These are phyloP conservation scores for Globisporangium cylindrosporum DNA, from an alignment of 352 stramenopile genomes.

Conservation along the genomic window DNA sequence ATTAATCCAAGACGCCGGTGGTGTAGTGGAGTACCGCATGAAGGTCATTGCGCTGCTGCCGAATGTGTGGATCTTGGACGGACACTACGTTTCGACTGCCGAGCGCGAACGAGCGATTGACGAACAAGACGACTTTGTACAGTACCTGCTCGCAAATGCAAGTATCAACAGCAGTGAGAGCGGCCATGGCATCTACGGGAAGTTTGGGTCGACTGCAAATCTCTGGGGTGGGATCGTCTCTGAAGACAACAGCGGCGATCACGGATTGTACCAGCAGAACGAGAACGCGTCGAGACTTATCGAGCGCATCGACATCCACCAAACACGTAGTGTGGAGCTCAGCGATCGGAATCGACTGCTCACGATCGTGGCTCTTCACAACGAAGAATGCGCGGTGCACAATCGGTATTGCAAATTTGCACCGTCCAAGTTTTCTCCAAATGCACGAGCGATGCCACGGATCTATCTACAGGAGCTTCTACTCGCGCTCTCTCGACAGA, in stretches of 20 bases:
- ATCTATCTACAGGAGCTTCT: constrained; percentile 30
- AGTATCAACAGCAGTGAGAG: background rate
- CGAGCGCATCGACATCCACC: constrained; percentile 16
- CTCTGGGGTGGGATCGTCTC: constrained; percentile 25
- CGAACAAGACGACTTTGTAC: constrained; percentile 34
- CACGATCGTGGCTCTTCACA: constrained; percentile 40
- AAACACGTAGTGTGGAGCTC: background rate
- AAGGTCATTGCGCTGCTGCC: constrained; percentile 49
- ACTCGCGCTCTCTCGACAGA: constrained; percentile 23
- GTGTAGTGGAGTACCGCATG: constrained; percentile 30
- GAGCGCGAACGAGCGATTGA: constrained; percentile 45
- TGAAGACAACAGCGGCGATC: background rate
- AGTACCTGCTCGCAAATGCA: constrained; percentile 18
- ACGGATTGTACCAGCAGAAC: constrained; percentile 11
- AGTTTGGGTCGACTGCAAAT: constrained; percentile 36
- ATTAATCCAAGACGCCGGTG: constrained; percentile 23
- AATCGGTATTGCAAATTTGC: constrained; percentile 49
- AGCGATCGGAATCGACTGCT: constrained; percentile 40
- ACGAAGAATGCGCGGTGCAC: constrained; percentile 40
- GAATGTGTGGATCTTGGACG: constrained; percentile 57
- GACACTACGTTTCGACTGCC: constrained; percentile 44
- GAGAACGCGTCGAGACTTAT: constrained; percentile 21
- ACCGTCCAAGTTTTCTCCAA: constrained; percentile 28
- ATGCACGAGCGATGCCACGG: constrained; percentile 31
- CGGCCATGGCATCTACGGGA: background rate